Conservation (phyloP, 176 grass and related monocot genomes). For the Melocanna baccifera region DNA sequence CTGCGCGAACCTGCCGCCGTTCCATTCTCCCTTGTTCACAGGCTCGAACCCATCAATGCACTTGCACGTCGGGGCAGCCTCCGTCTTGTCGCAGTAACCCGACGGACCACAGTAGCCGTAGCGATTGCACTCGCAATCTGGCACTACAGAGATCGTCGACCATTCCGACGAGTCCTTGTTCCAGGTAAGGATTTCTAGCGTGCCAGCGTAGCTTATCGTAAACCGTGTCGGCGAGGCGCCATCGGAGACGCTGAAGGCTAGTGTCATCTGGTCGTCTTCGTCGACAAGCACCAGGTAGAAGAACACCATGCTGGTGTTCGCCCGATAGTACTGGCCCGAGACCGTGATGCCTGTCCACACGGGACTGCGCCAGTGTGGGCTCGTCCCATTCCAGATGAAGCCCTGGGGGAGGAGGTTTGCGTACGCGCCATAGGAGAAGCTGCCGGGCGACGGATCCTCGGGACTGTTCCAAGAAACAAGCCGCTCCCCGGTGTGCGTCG, state of each 20-base stretch:
- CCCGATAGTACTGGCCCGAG: background rate
- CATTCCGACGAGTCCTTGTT: background rate
- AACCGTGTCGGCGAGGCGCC: background rate
- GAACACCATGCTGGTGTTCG: background rate
- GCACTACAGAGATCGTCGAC: background rate
- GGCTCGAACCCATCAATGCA: conserved; percentile 42
- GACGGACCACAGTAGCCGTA: conserved; percentile 29
- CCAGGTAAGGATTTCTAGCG: background rate
- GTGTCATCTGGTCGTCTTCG: background rate
- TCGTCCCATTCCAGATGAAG: background rate
- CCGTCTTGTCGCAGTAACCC: conserved; percentile 33
- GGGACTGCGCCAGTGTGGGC: background rate
- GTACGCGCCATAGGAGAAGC: conserved; percentile 12
- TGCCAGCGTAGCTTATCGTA: conserved; percentile 16
- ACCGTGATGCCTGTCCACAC: conserved; percentile 28
- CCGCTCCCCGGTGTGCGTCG: background rate
- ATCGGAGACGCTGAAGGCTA: background rate
- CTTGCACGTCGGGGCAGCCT: background rate
- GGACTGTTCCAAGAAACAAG: conserved; percentile 26
- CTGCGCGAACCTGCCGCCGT: background rate
- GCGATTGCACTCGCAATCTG: background rate
- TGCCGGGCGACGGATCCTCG: conserved; percentile 23
- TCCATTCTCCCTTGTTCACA: background rate
- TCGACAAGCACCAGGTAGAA: background rate
- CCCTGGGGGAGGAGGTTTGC: background rate